phyloP scores from a whole-genome alignment of 257 asterid genomes.

The Petunia axillaris region DNA sequence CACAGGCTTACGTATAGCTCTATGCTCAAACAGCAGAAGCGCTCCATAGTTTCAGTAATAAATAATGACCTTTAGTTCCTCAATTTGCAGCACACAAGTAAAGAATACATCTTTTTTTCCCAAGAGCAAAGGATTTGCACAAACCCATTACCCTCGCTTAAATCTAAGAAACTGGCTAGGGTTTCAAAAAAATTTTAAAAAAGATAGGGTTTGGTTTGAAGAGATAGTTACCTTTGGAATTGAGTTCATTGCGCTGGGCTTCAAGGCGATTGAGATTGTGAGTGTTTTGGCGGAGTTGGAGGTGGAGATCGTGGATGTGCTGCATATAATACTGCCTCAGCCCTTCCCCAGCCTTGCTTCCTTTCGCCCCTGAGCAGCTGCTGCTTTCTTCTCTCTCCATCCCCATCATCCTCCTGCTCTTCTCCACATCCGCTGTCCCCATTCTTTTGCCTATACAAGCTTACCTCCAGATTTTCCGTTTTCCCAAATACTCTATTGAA shows the following conservation, averaged over 20 bases:
- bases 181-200: neutral
- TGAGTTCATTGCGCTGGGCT: slow-evolving; percentile 55
- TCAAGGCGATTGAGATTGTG: slow-evolving; percentile 57
- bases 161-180: neutral
- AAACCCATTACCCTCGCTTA: neutral
- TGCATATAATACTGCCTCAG: slow-evolving; percentile 50
- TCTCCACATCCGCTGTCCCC: slow-evolving; percentile 14
- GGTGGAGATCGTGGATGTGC: slow-evolving; percentile 54
- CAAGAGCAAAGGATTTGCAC: too few relatives aligned
- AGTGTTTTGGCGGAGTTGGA: slow-evolving; percentile 48
- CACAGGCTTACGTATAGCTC: neutral
- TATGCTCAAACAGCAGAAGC: neutral
- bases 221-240: slow-evolving; percentile 41
- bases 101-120: too few relatives aligned
- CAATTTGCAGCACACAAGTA: too few relatives aligned
- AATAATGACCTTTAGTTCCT: neutral
- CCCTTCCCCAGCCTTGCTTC: slow-evolving; percentile 47
- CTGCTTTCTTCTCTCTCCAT: slow-evolving; percentile 25
- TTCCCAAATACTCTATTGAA: too few relatives aligned
- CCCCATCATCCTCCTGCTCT: slow-evolving; percentile 30
- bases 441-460: neutral
- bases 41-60: neutral
- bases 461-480: too few relatives aligned
- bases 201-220: slow-evolving; percentile 6
- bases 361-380: slow-evolving; percentile 23